These are phyloP conservation scores for Wickerhamiella sorbophila DNA, from an alignment of 805 yeast genomes.

Conservation along the genomic window DNA sequence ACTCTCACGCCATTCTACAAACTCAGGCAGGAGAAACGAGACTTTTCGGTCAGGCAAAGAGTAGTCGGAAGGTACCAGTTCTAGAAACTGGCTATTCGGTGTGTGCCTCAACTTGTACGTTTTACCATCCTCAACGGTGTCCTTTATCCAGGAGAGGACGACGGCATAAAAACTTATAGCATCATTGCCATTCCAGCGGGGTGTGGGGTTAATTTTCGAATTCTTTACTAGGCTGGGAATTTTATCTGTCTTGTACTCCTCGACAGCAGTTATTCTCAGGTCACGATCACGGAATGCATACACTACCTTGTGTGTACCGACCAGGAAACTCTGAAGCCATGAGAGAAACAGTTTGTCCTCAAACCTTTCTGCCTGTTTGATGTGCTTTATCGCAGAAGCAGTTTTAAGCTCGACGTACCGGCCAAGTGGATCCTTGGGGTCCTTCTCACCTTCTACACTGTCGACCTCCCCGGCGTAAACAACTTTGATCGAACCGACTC, in stretches of 20 bases:
- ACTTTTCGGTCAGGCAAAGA: slow-evolving; percentile 11
- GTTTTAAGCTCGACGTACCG: slow-evolving; percentile 86
- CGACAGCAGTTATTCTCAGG: slow-evolving; percentile 49
- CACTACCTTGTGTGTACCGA: slow-evolving; percentile 68
- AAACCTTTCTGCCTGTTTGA: slow-evolving; percentile 46
- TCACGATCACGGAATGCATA: slow-evolving; percentile 79
- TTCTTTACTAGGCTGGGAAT: slow-evolving; percentile 37
- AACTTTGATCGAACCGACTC: slow-evolving; percentile 58
- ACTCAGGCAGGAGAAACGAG: slow-evolving; percentile 16
- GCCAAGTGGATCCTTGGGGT: slow-evolving; percentile 28
- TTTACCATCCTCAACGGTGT: slow-evolving; percentile 40
- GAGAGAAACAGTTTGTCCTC: slow-evolving; percentile 59
- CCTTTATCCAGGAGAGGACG: slow-evolving; percentile 60
- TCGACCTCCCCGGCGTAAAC: slow-evolving; percentile 85
- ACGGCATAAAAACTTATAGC: slow-evolving; percentile 81
- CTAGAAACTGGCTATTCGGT: slow-evolving; percentile 8
- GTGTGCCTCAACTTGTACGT: slow-evolving; percentile 13
- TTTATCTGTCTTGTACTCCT: slow-evolving; percentile 62
- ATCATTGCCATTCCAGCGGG: slow-evolving; percentile 53
- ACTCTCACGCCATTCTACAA: slow-evolving; percentile 16
- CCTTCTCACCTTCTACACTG: slow-evolving; percentile 72
- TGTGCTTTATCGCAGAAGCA: slow-evolving; percentile 38
- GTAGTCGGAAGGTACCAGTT: slow-evolving; percentile 9
- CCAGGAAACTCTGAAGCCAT: slow-evolving; percentile 88
- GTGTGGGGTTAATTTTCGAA: neutral